phyloP scores from a whole-genome alignment of 805 yeast genomes.

The Candida rishiriensis region DNA sequence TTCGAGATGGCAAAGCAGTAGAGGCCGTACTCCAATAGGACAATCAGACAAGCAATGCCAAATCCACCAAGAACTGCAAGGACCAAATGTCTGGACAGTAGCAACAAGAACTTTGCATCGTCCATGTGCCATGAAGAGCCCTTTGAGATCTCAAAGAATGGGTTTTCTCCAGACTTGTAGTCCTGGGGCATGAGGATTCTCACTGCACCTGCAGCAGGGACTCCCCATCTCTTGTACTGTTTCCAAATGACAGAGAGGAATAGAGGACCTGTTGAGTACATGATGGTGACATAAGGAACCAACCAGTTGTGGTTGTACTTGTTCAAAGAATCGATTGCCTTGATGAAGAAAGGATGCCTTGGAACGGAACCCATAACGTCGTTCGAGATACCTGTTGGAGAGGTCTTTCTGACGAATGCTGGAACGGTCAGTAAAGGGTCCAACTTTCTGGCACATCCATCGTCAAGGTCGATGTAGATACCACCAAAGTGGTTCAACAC shows the following conservation, averaged over 20 bases:
- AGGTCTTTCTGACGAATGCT: constrained; percentile 81
- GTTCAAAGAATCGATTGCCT: constrained; percentile 60
- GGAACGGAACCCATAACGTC: constrained; percentile 92
- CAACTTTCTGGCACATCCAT: constrained; percentile 72
- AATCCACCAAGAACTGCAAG: constrained; percentile 71
- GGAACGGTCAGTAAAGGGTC: constrained; percentile 81
- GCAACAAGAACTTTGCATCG: constrained; percentile 76
- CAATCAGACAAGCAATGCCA: constrained; percentile 43
- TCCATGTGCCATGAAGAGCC: constrained; percentile 94
- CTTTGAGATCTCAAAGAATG: constrained; percentile 69
- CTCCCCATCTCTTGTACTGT: constrained; percentile 77
- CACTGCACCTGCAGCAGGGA: constrained; percentile 60
- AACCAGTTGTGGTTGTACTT: constrained; percentile 70
- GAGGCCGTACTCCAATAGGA: constrained; percentile 44
- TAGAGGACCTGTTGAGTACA: constrained; percentile 91
- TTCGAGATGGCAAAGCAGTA: constrained; percentile 31
- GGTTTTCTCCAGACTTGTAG: constrained; percentile 54
- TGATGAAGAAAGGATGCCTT: constrained; percentile 76
- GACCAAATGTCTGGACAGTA: constrained; percentile 69
- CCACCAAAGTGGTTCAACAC: constrained; percentile 84
- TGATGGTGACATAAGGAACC: constrained; percentile 84
- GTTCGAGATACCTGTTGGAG: constrained; percentile 88
- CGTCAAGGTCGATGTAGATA: constrained; percentile 84
- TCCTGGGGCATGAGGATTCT: constrained; percentile 68
- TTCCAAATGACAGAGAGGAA: constrained; percentile 85